A percentile compares a stretch with the other conserved stretches of the same genome.
phyloP scores from a whole-genome alignment of 345 rosid species.

The Hibiscus tridactylites region DNA sequence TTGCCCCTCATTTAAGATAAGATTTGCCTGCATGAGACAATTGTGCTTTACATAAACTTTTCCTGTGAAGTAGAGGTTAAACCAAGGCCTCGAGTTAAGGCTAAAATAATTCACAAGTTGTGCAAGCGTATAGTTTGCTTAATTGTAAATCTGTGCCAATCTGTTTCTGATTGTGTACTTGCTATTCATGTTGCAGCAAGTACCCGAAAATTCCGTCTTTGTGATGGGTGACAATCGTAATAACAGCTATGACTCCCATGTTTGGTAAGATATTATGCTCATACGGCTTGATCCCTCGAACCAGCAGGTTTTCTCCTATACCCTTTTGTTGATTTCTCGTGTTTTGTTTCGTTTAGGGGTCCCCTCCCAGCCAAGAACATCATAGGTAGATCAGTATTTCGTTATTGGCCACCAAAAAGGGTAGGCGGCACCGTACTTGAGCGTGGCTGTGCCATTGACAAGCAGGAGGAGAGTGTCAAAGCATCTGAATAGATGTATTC shows the following conservation, averaged over 20 bases:
- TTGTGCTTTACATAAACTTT: no score
- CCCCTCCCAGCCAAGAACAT: constrained; percentile 87
- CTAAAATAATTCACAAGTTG: neutral
- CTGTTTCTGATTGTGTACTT: neutral
- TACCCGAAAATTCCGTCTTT: constrained; percentile 74
- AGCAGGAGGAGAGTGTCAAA: constrained; percentile 29
- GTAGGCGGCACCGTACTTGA: constrained; percentile 61
- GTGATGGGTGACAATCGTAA: constrained; percentile 99
- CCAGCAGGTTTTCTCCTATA: neutral
- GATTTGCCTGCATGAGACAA: no score
- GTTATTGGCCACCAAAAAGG: constrained; percentile 90
- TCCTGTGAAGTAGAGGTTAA: neutral
- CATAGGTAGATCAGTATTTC: constrained; percentile 79
- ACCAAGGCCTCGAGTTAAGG: neutral
- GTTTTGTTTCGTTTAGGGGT: constrained; percentile 48
- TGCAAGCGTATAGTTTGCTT: neutral
- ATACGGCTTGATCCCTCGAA: neutral
- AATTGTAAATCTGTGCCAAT: neutral
- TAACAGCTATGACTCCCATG: constrained; percentile 92
- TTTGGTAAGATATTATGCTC: constrained; percentile 46
- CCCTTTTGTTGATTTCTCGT: constrained; percentile 2
- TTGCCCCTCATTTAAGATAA: no score
- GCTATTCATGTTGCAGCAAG: constrained; percentile 34
- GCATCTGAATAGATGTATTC: constrained; percentile 10
- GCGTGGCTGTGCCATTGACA: constrained; percentile 59